Conservation (phyloP, 768 basidiomycete genomes). For the Naganishia vishniacii region DNA sequence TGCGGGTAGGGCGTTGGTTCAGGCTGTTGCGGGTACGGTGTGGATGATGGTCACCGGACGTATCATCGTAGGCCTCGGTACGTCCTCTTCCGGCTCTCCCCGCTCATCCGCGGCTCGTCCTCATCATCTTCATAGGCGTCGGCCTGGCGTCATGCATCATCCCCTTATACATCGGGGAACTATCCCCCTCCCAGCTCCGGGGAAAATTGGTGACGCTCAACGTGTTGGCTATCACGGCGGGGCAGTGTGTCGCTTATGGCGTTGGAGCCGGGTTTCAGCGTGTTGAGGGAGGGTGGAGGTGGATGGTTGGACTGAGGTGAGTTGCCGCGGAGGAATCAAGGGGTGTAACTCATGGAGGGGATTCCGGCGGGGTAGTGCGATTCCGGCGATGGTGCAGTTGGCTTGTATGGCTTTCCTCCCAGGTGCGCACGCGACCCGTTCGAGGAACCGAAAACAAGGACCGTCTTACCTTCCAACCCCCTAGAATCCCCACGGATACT, state of each 20-base stretch:
- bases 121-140: conserved; percentile 70
- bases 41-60: conserved; percentile 70
- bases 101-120: conserved; percentile 50
- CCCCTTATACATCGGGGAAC: conserved; percentile 76
- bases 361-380: not conserved
- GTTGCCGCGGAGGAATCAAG: not conserved
- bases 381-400: conserved; percentile 53
- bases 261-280: conserved; percentile 50
- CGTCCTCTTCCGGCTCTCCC: not conserved
- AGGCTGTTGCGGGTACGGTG: conserved; percentile 53
- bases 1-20: not conserved
- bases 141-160: conserved; percentile 53
- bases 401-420: conserved; percentile 62
- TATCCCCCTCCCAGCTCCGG: conserved; percentile 55
- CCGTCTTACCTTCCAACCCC: not conserved
- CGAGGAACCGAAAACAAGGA: not conserved
- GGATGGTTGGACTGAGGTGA: conserved; percentile 67
- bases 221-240: conserved; percentile 70
- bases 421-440: no score
- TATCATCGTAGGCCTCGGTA: conserved; percentile 60
- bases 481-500: conserved; percentile 58
- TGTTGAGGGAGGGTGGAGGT: conserved; percentile 65
- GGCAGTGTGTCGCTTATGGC: conserved; percentile 72
- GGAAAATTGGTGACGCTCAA: conserved; percentile 77
- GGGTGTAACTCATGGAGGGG: no score